Evolutionary conservation across 352 stramenopile species (phyloP).

Genomic region (Nothophytophthora sp.): DNA sequence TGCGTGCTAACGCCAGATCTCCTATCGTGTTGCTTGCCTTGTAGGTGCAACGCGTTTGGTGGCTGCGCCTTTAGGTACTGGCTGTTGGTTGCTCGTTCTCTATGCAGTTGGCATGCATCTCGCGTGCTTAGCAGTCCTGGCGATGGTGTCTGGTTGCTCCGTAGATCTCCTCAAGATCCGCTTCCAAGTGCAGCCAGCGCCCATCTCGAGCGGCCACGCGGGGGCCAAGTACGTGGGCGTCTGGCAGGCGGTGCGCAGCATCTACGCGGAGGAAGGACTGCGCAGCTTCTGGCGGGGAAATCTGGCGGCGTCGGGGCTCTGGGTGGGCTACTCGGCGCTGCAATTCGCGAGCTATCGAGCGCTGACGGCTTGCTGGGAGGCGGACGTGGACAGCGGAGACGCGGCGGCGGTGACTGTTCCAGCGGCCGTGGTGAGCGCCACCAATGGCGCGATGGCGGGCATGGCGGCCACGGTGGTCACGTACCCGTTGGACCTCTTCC

Average conservation of each 20-base stretch:
- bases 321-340: slow-evolving; percentile 81
- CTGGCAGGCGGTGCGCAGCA: slow-evolving; percentile 56
- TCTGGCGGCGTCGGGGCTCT: slow-evolving; percentile 71
- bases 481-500: slow-evolving; percentile 95
- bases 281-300: slow-evolving; percentile 86
- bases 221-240: slow-evolving; percentile 56
- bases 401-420: neutral
- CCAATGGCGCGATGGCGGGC: slow-evolving; percentile 86
- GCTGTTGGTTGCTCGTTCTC: neutral
- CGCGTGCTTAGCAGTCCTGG: neutral
- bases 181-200: slow-evolving; percentile 77
- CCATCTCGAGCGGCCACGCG: slow-evolving; percentile 24
- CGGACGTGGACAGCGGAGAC: slow-evolving; percentile 14
- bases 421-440: slow-evolving; percentile 50
- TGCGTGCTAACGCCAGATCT: slow-evolving; percentile 3
- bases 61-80: slow-evolving; percentile 64
- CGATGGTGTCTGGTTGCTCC: neutral
- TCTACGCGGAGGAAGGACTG: slow-evolving; percentile 81
- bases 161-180: slow-evolving; percentile 81
- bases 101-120: neutral
- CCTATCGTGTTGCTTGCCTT: neutral
- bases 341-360: slow-evolving; percentile 74
- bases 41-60: slow-evolving; percentile 63
- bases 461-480: slow-evolving; percentile 88
- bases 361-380: slow-evolving; percentile 44